These are phyloP conservation scores for Jacaranda mimosifolia DNA, from an alignment of 257 asterid genomes.

Conservation along the genomic window DNA sequence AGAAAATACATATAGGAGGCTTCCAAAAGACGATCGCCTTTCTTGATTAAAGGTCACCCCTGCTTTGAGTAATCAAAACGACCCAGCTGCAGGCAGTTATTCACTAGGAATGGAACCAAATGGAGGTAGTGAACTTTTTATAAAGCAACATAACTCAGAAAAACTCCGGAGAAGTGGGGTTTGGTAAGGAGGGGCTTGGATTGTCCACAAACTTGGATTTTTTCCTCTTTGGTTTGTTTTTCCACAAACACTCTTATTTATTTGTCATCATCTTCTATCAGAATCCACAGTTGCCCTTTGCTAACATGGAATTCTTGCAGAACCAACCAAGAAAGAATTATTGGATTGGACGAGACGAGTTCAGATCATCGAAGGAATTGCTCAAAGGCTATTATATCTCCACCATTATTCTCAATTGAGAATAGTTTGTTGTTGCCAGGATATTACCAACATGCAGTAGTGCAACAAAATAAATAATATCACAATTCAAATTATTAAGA, in stretches of 20 bases:
- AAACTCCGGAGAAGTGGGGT: constrained; percentile 48
- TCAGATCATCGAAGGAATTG: constrained; percentile 34
- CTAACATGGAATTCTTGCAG: neutral
- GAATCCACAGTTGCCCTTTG: neutral
- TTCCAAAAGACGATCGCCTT: too few species aligned
- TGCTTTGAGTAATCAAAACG: constrained; percentile 48
- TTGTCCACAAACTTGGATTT: too few species aligned
- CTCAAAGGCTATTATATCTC: constrained; percentile 41
- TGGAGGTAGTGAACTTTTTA: constrained; percentile 40
- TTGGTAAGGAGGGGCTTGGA: constrained; percentile 34
- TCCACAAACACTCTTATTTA: neutral
- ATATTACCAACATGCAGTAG: too few species aligned
- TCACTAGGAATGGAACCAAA: constrained; percentile 38
- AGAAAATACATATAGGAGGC: too few species aligned
- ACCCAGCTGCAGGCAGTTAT: constrained; percentile 47
- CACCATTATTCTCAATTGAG: constrained; percentile 38
- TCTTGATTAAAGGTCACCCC: too few species aligned
- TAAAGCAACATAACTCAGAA: neutral
- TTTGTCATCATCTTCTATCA: neutral
- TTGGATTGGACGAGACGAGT: constrained; percentile 39
- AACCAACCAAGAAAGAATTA: constrained; percentile 22
- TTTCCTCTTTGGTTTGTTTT: constrained; percentile 26
- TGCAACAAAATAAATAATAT: too few species aligned
- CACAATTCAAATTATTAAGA: too few species aligned
- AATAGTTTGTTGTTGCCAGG: too few species aligned